A percentile compares a stretch with the other conserved stretches of the same genome.
These are phyloP conservation scores for Babesia divergens DNA, from an alignment of 169 alveolate species.

Conservation along the genomic window DNA sequence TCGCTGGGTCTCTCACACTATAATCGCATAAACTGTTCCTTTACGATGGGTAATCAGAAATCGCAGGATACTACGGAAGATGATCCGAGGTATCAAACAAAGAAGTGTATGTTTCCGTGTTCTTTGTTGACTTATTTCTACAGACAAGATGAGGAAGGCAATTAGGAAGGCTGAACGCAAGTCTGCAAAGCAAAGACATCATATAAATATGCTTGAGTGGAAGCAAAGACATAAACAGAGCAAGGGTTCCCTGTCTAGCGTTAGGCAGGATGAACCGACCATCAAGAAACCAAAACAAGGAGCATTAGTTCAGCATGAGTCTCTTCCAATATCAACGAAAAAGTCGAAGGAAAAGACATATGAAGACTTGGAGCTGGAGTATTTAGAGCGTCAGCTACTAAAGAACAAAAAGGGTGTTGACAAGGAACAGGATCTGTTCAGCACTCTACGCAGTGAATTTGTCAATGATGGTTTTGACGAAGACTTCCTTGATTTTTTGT, in stretches of 20 bases:
- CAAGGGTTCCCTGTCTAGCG: background rate
- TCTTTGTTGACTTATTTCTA: background rate
- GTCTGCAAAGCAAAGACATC: conserved; percentile 53
- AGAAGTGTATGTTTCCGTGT: background rate
- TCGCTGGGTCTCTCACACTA: too few species aligned
- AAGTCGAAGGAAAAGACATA: conserved; percentile 1
- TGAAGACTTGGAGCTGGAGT: conserved; percentile 50
- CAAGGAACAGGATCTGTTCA: conserved; percentile 30
- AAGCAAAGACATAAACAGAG: conserved; percentile 26
- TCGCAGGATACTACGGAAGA: background rate
- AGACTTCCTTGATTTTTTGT: conserved; percentile 51
- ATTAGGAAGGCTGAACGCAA: conserved; percentile 65
- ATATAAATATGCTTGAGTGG: conserved; percentile 63
- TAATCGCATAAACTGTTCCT: too few species aligned
- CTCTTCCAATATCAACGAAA: background rate
- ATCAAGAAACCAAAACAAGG: conserved; percentile 5
- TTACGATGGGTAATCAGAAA: background rate
- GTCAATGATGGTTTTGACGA: conserved; percentile 60
- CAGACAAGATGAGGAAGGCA: conserved; percentile 33
- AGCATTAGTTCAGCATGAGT: conserved; percentile 16
- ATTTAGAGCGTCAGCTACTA: conserved; percentile 27
- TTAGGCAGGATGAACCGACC: background rate
- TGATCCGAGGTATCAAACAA: conserved; percentile 16
- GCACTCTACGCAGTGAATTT: conserved; percentile 57
- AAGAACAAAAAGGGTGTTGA: conserved; percentile 46